phyloP scores from a whole-genome alignment of 257 asterid genomes.

The Salvia miltiorrhiza region DNA sequence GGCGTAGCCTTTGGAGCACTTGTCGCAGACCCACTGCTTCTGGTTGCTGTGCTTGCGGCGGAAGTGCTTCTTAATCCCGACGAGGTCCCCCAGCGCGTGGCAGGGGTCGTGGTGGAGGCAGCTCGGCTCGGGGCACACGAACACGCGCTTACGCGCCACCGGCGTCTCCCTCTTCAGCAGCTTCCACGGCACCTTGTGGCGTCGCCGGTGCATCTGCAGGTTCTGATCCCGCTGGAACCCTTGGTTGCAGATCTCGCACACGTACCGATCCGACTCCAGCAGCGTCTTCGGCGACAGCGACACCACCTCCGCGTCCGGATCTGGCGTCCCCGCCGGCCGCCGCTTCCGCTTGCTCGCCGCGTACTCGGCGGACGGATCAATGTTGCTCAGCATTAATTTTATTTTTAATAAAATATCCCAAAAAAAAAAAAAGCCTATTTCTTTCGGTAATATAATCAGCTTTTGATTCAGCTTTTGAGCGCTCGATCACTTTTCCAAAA shows the following conservation, averaged over 20 bases:
- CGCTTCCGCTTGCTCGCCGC: constrained; percentile 51
- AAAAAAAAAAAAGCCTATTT: constrained; percentile 29
- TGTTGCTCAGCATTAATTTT: constrained; percentile 33
- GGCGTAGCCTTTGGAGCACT: constrained; percentile 67
- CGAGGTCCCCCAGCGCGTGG: constrained; percentile 78
- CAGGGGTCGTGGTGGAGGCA: constrained; percentile 74
- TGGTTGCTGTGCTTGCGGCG: constrained; percentile 64
- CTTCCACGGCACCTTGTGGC: constrained; percentile 98
- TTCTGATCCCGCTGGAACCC: constrained; percentile 96
- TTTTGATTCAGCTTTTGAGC: constrained; percentile 34
- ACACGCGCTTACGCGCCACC: constrained; percentile 48
- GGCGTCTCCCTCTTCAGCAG: constrained; percentile 57
- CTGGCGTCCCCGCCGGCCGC: constrained; percentile 96
- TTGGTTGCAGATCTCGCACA: constrained; percentile 96
- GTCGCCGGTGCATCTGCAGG: constrained; percentile 87
- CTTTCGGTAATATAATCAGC: constrained; percentile 46
- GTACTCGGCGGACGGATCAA: constrained; percentile 40
- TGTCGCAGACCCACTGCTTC: constrained; percentile 65
- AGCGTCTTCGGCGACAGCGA: constrained; percentile 81
- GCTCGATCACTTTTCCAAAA: constrained; percentile 18
- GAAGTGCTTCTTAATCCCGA: constrained; percentile 70
- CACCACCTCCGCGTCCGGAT: constrained; percentile 97
- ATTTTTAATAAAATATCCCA: too few species aligned
- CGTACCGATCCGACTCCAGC: constrained; percentile 83
- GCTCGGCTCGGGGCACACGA: constrained; percentile 70